phyloP scores from a whole-genome alignment of 805 yeast genomes.

The Yarrowia bubula region DNA sequence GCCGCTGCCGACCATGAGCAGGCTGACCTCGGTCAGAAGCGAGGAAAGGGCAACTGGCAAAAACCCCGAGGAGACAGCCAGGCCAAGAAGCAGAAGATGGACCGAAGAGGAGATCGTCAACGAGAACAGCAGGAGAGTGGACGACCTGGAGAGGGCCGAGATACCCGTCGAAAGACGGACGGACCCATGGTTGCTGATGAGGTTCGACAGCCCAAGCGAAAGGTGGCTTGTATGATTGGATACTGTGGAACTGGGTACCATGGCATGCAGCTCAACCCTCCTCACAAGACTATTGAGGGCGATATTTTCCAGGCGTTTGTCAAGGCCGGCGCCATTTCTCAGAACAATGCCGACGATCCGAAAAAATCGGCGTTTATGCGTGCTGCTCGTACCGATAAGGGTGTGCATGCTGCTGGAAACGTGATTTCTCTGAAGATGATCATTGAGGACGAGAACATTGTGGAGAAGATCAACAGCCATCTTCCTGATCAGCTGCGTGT shows the following conservation, averaged over 20 bases:
- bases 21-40: slow-evolving; percentile 7
- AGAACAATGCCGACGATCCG: slow-evolving; percentile 82
- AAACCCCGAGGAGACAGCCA: background rate
- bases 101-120: slow-evolving; percentile 1
- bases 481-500: slow-evolving; percentile 85
- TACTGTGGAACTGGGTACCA: slow-evolving; percentile 96
- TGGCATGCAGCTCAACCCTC: slow-evolving; percentile 94
- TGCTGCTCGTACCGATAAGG: slow-evolving; percentile 79
- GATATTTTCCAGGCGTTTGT: slow-evolving; percentile 81
- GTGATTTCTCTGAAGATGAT: slow-evolving; percentile 81
- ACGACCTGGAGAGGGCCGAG: slow-evolving; percentile 2
- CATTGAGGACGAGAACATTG: slow-evolving; percentile 73
- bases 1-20: background rate
- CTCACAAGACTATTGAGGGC: slow-evolving; percentile 84
- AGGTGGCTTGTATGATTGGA: slow-evolving; percentile 87
- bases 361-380: slow-evolving; percentile 76
- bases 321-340: slow-evolving; percentile 82
- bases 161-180: slow-evolving; percentile 12
- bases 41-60: slow-evolving; percentile 26
- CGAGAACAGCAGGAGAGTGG: background rate
- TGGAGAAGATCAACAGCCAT: slow-evolving; percentile 65
- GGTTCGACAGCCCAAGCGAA: slow-evolving; percentile 58
- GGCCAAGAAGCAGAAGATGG: slow-evolving; percentile 21
- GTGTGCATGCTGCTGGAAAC: slow-evolving; percentile 97
- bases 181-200: slow-evolving; percentile 28